phyloP scores from a whole-genome alignment of 306 rosid genomes.

The Begonia fuchsioides region DNA sequence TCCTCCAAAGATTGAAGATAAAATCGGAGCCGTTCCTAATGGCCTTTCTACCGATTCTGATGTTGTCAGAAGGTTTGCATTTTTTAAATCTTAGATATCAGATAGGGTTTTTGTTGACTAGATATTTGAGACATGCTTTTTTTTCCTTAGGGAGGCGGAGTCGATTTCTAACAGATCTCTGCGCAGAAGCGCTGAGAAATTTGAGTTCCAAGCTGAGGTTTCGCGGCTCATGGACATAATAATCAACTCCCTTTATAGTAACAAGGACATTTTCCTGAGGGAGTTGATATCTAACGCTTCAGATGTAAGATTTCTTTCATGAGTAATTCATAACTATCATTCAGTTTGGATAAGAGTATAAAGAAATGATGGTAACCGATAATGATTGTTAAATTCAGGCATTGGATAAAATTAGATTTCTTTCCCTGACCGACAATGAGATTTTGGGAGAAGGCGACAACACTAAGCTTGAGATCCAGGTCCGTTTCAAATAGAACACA shows the following conservation, averaged over 20 bases:
- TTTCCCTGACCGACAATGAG: conserved; percentile 88
- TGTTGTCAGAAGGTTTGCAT: conserved; percentile 37
- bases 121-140: not conserved
- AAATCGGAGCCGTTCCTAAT: conserved; percentile 80
- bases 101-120: not conserved
- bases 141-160: conserved; percentile 55
- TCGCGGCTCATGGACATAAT: conserved; percentile 99
- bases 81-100: not conserved
- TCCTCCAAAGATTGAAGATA: conserved; percentile 96
- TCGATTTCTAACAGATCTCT: conserved; percentile 85
- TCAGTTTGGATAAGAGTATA: too few species aligned
- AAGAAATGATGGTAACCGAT: not conserved
- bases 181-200: conserved; percentile 79
- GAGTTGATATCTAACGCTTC: conserved; percentile 97
- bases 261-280: conserved; percentile 95
- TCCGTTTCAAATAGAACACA: conserved; percentile 13
- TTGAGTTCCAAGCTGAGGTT: conserved; percentile 98
- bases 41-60: conserved; percentile 93
- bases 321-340: not conserved
- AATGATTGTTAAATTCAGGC: conserved; percentile 32
- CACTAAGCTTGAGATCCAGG: conserved; percentile 89
- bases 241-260: conserved; percentile 88
- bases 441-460: conserved; percentile 88
- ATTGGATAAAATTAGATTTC: conserved; percentile 92
- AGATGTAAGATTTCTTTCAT: conserved; percentile 40